Evolutionary conservation across 192 early-diverging fungal species (phyloP).

Genomic region (Pilobolus umbonatus): DNA sequence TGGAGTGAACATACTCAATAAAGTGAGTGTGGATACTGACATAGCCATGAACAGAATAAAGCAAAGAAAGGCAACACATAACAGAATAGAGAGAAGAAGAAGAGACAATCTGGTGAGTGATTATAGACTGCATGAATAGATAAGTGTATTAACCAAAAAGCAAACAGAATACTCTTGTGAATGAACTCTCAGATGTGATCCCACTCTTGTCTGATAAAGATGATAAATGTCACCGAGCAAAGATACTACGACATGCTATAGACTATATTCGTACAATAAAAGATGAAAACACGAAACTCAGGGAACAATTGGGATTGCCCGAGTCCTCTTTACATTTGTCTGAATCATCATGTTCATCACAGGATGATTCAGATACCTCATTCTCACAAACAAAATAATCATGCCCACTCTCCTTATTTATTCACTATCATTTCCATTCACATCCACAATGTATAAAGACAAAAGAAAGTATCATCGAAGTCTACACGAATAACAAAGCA

Average conservation of each 20-base stretch:
- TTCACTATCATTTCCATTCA: too few species aligned
- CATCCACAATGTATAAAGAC: too few species aligned
- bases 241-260: conserved; percentile 37
- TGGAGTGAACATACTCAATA: conserved; percentile 72
- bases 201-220: conserved; percentile 23
- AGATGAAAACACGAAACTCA: conserved; percentile 44
- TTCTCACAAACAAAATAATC: too few species aligned
- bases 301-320: conserved; percentile 10
- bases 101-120: conserved; percentile 54
- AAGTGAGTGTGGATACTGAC: conserved; percentile 62
- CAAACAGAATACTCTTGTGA: conserved; percentile 32
- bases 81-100: conserved; percentile 65
- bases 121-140: background rate
- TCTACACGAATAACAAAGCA: too few species aligned
- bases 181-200: conserved; percentile 38
- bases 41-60: conserved; percentile 63
- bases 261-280: conserved; percentile 59
- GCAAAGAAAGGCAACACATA: conserved; percentile 67
- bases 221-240: conserved; percentile 47
- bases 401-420: too few species aligned
- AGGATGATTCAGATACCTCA: background rate
- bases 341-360: background rate
- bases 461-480: too few species aligned
- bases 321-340: too few species aligned
- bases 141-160: background rate